Evolutionary conservation across 495 filamentous ascomycete species (phyloP).

Genomic region (Lepraria neglecta): DNA sequence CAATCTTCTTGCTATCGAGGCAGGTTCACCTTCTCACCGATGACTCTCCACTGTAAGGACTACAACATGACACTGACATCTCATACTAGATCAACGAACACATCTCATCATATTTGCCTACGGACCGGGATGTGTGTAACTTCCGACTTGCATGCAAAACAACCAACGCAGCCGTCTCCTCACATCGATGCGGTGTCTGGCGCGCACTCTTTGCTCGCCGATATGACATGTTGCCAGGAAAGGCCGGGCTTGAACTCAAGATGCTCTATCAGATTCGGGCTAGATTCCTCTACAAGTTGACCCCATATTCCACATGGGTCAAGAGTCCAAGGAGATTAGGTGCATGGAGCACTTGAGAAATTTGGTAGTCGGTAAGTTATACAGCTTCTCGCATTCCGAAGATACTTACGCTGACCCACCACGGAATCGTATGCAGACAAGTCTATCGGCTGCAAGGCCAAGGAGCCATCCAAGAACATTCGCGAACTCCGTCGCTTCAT

Average conservation of each 20-base stretch:
- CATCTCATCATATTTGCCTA: conserved; percentile 35
- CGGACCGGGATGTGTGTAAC: conserved; percentile 32
- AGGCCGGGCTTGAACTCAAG: conserved; percentile 28
- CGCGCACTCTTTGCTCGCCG: conserved; percentile 30
- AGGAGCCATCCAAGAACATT: conserved; percentile 21
- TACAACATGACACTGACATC: not conserved
- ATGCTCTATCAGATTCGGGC: conserved; percentile 27
- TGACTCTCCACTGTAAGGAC: not conserved
- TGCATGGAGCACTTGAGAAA: conserved; percentile 26
- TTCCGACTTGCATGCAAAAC: conserved; percentile 32
- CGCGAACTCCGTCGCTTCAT: conserved; percentile 18
- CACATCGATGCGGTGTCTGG: conserved; percentile 33
- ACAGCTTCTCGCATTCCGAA: not conserved
- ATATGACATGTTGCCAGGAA: conserved; percentile 34
- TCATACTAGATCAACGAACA: conserved; percentile 37
- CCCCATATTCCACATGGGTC: conserved; percentile 7
- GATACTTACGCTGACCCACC: not conserved
- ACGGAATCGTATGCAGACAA: conserved; percentile 21
- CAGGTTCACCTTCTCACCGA: not conserved
- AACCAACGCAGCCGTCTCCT: conserved; percentile 21
- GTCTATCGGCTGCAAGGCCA: not conserved
- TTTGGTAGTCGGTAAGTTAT: conserved; percentile 24
- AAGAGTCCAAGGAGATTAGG: conserved; percentile 13
- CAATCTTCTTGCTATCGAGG: conserved; percentile 11
- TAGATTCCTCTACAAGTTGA: conserved; percentile 6